Evolutionary conservation across 352 stramenopile genomes (phyloP).

Genomic region (Phytophthora pinifolia): DNA sequence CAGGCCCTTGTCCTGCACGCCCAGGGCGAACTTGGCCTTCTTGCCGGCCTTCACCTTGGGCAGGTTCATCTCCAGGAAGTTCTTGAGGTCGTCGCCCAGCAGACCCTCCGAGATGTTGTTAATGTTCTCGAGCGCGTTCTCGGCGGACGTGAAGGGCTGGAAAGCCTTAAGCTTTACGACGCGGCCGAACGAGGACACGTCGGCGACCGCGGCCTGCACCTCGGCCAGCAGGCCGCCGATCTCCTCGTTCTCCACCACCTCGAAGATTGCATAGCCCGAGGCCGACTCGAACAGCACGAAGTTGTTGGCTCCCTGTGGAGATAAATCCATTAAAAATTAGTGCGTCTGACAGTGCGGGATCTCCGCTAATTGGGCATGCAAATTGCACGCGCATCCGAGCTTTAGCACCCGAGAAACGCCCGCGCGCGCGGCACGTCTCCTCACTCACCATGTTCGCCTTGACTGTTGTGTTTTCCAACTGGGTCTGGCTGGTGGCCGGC

Average conservation of each 20-base stretch:
- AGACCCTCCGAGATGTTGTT: constrained; percentile 98
- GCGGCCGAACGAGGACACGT: constrained; percentile 95
- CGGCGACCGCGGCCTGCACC: constrained; percentile 92
- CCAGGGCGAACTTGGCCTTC: constrained; percentile 89
- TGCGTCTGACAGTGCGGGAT: constrained; percentile 1
- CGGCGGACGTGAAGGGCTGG: constrained; percentile 98
- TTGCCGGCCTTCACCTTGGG: constrained; percentile 95
- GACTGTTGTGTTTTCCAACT: constrained; percentile 42
- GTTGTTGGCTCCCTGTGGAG: constrained; percentile 55
- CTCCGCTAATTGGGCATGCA: constrained; percentile 7
- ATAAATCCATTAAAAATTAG: constrained; percentile 23
- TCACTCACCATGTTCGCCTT: constrained; percentile 39
- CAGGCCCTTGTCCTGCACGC: constrained; percentile 94
- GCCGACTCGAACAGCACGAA: constrained; percentile 97
- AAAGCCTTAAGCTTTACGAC: constrained; percentile 99
- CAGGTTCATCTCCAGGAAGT: constrained; percentile 99
- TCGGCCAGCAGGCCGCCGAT: constrained; percentile 89
- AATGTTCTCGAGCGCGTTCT: constrained; percentile 99
- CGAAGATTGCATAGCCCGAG: constrained; percentile 98
- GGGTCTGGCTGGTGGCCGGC: constrained; percentile 21
- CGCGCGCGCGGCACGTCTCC: background rate
- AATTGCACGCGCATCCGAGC: constrained; percentile 16
- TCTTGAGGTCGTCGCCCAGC: constrained; percentile 93
- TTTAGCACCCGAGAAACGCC: constrained; percentile 1
- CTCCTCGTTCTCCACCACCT: constrained; percentile 98